Conservation (phyloP, 2,329 filamentous ascomycete species). For the Alternaria metachromatica region DNA sequence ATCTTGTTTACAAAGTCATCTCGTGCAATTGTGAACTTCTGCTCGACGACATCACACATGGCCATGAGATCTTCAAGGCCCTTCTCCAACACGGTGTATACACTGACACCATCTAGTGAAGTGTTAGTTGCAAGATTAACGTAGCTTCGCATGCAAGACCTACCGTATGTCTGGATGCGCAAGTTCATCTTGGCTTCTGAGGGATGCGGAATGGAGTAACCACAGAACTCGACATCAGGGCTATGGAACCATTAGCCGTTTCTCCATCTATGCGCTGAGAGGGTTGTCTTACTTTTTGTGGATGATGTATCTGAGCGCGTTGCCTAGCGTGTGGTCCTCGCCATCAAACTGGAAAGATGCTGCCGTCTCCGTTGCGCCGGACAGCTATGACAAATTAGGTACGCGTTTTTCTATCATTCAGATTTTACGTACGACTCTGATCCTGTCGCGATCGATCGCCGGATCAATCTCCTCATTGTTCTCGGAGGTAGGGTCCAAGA, state of each 20-base stretch:
- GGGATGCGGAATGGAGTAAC: constrained; percentile 96
- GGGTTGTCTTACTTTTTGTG: constrained; percentile 85
- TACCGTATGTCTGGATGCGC: constrained; percentile 95
- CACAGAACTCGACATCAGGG: constrained; percentile 96
- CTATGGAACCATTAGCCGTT: constrained; percentile 55
- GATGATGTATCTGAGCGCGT: constrained; percentile 91
- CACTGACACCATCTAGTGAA: constrained; percentile 73
- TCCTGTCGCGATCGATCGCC: constrained; percentile 50
- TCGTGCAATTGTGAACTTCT: constrained; percentile 78
- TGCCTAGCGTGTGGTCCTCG: constrained; percentile 95
- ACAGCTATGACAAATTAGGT: constrained; percentile 64
- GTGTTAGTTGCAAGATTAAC: constrained; percentile 3
- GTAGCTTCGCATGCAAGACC: not conserved
- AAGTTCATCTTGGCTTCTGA: constrained; percentile 97
- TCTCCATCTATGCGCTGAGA: not conserved
- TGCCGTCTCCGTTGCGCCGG: constrained; percentile 81
- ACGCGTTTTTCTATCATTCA: not conserved
- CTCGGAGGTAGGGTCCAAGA: constrained; percentile 34
- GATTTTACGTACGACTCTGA: constrained; percentile 51
- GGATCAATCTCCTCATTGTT: constrained; percentile 41
- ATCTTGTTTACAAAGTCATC: constrained; percentile 62
- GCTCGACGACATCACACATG: constrained; percentile 90
- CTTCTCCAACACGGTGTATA: constrained; percentile 86
- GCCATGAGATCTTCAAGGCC: constrained; percentile 88
- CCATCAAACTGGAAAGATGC: constrained; percentile 94